A percentile compares a stretch with the other conserved stretches of the same genome.
Evolutionary conservation across 2,329 filamentous ascomycete species (phyloP).

Genomic region (Chaetomium globosum): DNA sequence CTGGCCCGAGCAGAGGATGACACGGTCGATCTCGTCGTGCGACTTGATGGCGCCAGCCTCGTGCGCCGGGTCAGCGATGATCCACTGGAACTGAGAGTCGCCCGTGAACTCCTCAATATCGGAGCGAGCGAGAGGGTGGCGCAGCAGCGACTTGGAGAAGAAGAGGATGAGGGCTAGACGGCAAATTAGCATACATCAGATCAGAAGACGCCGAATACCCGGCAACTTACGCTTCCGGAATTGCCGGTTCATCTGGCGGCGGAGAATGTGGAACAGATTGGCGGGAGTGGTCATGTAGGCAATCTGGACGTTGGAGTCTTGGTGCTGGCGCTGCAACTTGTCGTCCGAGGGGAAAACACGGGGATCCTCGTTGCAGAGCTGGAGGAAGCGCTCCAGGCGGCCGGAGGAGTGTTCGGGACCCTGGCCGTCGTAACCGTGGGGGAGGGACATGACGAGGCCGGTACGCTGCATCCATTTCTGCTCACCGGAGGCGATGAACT

Average conservation of each 20-base stretch:
- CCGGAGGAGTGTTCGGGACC: constrained; percentile 98
- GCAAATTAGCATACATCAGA: constrained; percentile 31
- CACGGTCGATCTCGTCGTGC: constrained; percentile 86
- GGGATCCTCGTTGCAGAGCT: constrained; percentile 96
- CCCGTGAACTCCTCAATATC: constrained; percentile 87
- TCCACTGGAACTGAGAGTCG: constrained; percentile 93
- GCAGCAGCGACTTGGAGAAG: constrained; percentile 96
- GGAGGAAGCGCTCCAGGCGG: constrained; percentile 94
- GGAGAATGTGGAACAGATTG: constrained; percentile 94
- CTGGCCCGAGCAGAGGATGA: constrained; percentile 92
- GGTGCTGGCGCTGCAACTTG: constrained; percentile 94
- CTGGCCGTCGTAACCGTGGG: constrained; percentile 97
- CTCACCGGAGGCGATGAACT: constrained; percentile 97
- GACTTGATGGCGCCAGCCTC: constrained; percentile 71
- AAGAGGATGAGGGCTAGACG: constrained; percentile 82
- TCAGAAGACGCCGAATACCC: neutral
- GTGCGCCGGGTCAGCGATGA: constrained; percentile 89
- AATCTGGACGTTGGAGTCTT: constrained; percentile 99
- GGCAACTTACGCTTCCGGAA: constrained; percentile 92
- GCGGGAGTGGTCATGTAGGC: constrained; percentile 95
- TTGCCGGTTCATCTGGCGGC: constrained; percentile 97
- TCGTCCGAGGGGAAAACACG: constrained; percentile 85
- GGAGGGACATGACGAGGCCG: constrained; percentile 91
- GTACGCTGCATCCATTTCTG: constrained; percentile 99
- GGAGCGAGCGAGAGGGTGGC: constrained; percentile 89